Evolutionary conservation across 2,329 filamentous ascomycete genomes (phyloP).

Genomic region (Exophiala spinifera): DNA sequence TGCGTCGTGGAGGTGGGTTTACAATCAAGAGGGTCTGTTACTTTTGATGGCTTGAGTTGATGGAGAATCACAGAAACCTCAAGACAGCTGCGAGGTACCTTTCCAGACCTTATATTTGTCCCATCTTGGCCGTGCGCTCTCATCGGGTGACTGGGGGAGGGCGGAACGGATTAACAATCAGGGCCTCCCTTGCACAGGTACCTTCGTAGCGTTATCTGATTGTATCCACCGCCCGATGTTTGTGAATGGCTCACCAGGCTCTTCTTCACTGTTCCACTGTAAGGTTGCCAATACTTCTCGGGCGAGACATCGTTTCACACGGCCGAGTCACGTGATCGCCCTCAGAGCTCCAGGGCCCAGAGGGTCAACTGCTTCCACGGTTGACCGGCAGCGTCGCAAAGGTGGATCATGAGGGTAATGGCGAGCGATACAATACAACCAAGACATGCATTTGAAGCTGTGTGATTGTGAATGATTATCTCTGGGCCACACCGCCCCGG

Average conservation of each 20-base stretch:
- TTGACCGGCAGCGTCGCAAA: too few species aligned
- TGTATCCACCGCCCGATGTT: background rate
- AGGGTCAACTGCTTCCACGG: too few species aligned
- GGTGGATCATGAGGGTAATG: too few species aligned
- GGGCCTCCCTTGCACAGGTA: background rate
- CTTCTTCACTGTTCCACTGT: background rate
- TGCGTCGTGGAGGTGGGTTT: background rate
- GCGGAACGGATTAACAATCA: background rate
- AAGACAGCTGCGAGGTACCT: background rate
- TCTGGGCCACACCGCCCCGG: too few species aligned
- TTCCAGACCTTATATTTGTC: background rate
- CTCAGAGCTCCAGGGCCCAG: too few species aligned
- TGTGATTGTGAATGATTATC: too few species aligned
- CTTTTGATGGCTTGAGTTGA: background rate
- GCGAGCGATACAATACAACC: too few species aligned
- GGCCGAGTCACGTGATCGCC: background rate
- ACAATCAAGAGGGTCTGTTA: too few species aligned
- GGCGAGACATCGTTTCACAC: background rate
- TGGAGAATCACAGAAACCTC: background rate
- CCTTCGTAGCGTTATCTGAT: background rate
- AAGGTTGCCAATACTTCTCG: background rate
- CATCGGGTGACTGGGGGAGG: background rate
- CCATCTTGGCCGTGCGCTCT: background rate
- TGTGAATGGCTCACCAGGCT: background rate
- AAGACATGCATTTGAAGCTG: too few species aligned